A percentile compares a stretch with the other conserved stretches of the same genome.
Conservation (phyloP, 306 rosid genomes). For the Elaeagnus macrophylla region DNA sequence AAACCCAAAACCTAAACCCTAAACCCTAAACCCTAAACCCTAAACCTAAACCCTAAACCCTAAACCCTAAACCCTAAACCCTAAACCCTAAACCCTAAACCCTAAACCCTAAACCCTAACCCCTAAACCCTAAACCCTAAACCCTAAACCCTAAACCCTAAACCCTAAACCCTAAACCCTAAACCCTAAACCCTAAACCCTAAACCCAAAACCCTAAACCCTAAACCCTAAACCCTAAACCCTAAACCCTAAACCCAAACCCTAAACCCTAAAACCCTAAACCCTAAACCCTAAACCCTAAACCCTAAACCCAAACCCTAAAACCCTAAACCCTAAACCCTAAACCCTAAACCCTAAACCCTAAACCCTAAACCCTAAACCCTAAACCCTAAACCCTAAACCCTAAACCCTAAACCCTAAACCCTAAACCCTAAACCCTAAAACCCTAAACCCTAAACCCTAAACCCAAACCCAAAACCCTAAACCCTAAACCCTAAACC, state of each 20-base stretch:
- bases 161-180: slow-evolving; percentile 26
- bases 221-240: slow-evolving; percentile 20
- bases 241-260: slow-evolving; percentile 25
- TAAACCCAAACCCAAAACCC: slow-evolving; percentile 14
- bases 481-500: slow-evolving; percentile 18
- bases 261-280: slow-evolving; percentile 15
- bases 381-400: slow-evolving; percentile 19
- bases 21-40: slow-evolving; percentile 16
- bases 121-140: slow-evolving; percentile 22
- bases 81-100: slow-evolving; percentile 9
- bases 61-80: slow-evolving; percentile 24
- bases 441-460: slow-evolving; percentile 11
- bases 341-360: slow-evolving; percentile 23
- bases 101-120: slow-evolving; percentile 8
- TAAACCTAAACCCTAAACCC: slow-evolving; percentile 14
- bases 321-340: slow-evolving; percentile 27
- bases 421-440: slow-evolving; percentile 18
- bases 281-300: slow-evolving; percentile 28
- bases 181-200: slow-evolving; percentile 9
- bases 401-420: slow-evolving; percentile 23
- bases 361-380: slow-evolving; percentile 19
- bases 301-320: slow-evolving; percentile 23
- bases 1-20: slow-evolving; percentile 13
- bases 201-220: slow-evolving; percentile 13
- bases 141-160: slow-evolving; percentile 11